These are phyloP conservation scores for Didymella glomerata DNA, from an alignment of 2,329 filamentous ascomycete species.

Conservation along the genomic window DNA sequence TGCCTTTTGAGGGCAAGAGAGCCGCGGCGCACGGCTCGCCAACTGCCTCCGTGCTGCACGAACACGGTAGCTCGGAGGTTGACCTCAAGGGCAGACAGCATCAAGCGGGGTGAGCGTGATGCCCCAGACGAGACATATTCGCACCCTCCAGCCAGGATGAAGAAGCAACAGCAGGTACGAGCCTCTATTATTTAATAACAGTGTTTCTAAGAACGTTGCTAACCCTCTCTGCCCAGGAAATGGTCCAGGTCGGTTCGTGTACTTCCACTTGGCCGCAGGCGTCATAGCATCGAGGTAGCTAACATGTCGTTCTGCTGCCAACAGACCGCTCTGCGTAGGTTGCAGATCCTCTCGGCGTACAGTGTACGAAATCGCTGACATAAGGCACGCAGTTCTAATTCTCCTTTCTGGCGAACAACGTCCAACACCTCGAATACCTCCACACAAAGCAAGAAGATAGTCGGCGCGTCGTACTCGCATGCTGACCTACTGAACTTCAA, in stretches of 20 bases:
- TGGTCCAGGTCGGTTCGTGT: slow-evolving; percentile 98
- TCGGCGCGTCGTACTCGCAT: slow-evolving; percentile 95
- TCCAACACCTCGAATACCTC: slow-evolving; percentile 51
- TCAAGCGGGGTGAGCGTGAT: slow-evolving; percentile 21
- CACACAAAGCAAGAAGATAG: slow-evolving; percentile 71
- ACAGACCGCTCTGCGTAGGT: slow-evolving; percentile 52
- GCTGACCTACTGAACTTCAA: slow-evolving; percentile 92
- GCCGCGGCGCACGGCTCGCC: slow-evolving; percentile 7
- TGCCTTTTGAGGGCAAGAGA: slow-evolving; percentile 11
- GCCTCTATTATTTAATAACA: too few species aligned
- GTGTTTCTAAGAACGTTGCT: slow-evolving; percentile 23
- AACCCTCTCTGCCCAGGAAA: slow-evolving; percentile 72
- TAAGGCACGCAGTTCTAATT: slow-evolving; percentile 70
- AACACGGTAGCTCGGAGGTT: slow-evolving; percentile 15
- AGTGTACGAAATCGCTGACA: not conserved
- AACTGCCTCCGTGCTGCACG: slow-evolving; percentile 3
- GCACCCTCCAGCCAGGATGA: slow-evolving; percentile 27
- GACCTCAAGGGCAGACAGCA: slow-evolving; percentile 12
- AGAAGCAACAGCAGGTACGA: slow-evolving; percentile 55
- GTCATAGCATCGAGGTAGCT: slow-evolving; percentile 47
- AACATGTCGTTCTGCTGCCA: slow-evolving; percentile 41
- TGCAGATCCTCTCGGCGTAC: not conserved
- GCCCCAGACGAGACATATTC: slow-evolving; percentile 50
- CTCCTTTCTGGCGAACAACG: slow-evolving; percentile 83
- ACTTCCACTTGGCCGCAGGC: slow-evolving; percentile 31